These are phyloP conservation scores for Mucor racemosus DNA, from an alignment of 371 early-diverging fungal genomes.

Conservation along the genomic window DNA sequence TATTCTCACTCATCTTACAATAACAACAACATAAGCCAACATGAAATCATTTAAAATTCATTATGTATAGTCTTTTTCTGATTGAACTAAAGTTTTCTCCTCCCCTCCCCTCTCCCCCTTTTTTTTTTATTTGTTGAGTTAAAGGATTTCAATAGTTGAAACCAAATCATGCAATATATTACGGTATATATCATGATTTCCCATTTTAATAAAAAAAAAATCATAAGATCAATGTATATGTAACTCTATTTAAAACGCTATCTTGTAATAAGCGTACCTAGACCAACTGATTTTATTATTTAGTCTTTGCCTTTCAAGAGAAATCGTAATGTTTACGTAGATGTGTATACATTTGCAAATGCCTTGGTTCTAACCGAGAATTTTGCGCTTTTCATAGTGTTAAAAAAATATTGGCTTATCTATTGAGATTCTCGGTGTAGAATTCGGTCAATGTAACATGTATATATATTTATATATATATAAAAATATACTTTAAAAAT, in stretches of 20 bases:
- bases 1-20: not conserved
- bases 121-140: not conserved
- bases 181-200: slow-evolving; percentile 4
- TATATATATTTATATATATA: not conserved
- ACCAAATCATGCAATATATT: not conserved
- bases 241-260: not conserved
- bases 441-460: not conserved
- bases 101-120: not conserved
- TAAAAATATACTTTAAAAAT: not conserved
- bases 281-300: not conserved
- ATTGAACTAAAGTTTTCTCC: too few relatives aligned
- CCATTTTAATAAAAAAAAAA: slow-evolving; percentile 3
- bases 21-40: not conserved
- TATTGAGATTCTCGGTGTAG: not conserved
- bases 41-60: not conserved
- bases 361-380: not conserved
- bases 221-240: slow-evolving; percentile 1
- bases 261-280: not conserved
- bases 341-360: not conserved
- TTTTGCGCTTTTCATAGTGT: not conserved
- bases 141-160: not conserved
- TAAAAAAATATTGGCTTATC: not conserved
- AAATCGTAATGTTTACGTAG: not conserved
- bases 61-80: not conserved
- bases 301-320: not conserved